These are phyloP conservation scores for Drechslerella dactyloides DNA, from an alignment of 2,329 filamentous ascomycete species.

Conservation along the genomic window DNA sequence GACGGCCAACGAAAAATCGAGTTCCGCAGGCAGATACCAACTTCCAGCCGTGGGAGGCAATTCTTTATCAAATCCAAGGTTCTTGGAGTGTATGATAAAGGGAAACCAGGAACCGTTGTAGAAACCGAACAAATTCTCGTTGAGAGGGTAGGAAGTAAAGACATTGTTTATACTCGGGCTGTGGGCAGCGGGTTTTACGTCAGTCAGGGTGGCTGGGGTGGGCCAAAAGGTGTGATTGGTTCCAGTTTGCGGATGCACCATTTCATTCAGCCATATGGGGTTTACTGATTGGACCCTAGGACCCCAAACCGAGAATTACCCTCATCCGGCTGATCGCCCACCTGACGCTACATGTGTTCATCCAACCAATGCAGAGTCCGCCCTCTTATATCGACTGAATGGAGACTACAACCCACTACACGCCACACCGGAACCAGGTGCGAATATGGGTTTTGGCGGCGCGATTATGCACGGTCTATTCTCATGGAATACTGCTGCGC, in stretches of 20 bases:
- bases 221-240: constrained; percentile 73
- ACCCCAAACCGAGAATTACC: constrained; percentile 77
- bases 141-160: constrained; percentile 70
- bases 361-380: constrained; percentile 73
- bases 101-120: constrained; percentile 78
- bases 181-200: constrained; percentile 78
- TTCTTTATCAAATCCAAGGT: constrained; percentile 81
- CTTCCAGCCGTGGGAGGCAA: constrained; percentile 71
- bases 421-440: constrained; percentile 80
- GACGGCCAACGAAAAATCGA: constrained; percentile 83
- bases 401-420: constrained; percentile 95
- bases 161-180: constrained; percentile 69
- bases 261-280: neutral
- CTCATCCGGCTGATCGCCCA: constrained; percentile 72
- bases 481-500: constrained; percentile 80
- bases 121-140: constrained; percentile 80
- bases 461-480: constrained; percentile 88
- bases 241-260: no score
- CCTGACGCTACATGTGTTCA: constrained; percentile 74
- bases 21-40: constrained; percentile 76
- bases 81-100: constrained; percentile 87
- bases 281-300: constrained; percentile 54
- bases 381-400: constrained; percentile 79
- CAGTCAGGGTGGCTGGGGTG: constrained; percentile 82
- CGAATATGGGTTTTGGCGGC: constrained; percentile 89